These are phyloP conservation scores for Rhizopogon rudus DNA, from an alignment of 768 basidiomycete genomes.

Conservation along the genomic window DNA sequence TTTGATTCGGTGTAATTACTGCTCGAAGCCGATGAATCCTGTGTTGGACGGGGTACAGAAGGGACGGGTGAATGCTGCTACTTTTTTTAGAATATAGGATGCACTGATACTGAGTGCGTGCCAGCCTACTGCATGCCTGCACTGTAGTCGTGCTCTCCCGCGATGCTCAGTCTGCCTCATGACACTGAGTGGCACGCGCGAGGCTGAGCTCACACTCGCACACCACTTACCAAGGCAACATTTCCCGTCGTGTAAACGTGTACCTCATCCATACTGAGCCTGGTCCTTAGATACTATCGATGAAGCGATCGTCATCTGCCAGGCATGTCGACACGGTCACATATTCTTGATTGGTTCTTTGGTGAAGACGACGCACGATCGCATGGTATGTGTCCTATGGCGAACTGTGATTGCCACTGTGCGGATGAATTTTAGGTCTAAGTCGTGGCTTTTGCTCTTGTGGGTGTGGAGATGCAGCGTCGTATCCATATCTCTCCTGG, in stretches of 20 bases:
- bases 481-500: no score
- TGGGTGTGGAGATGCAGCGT: no score
- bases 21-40: constrained; percentile 56
- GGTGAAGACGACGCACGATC: constrained; percentile 52
- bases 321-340: constrained; percentile 82
- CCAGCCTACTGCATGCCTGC: constrained; percentile 63
- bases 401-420: constrained; percentile 70
- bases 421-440: constrained; percentile 46
- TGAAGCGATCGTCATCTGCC: constrained; percentile 80
- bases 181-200: constrained; percentile 59
- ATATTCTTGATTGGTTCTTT: constrained; percentile 83
- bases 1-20: constrained; percentile 73
- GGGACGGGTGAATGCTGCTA: constrained; percentile 36
- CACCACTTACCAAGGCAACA: constrained; percentile 45
- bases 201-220: constrained; percentile 46
- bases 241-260: not conserved
- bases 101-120: constrained; percentile 3
- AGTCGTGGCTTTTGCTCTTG: not conserved
- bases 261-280: not conserved
- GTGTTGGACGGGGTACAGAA: constrained; percentile 17
- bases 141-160: constrained; percentile 64
- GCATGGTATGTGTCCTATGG: constrained; percentile 61
- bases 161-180: constrained; percentile 79
- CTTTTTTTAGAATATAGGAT: not conserved
- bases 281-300: constrained; percentile 64